Conservation (phyloP, 1,139 yeast species). For the Lodderomyces orthopsilosis region DNA sequence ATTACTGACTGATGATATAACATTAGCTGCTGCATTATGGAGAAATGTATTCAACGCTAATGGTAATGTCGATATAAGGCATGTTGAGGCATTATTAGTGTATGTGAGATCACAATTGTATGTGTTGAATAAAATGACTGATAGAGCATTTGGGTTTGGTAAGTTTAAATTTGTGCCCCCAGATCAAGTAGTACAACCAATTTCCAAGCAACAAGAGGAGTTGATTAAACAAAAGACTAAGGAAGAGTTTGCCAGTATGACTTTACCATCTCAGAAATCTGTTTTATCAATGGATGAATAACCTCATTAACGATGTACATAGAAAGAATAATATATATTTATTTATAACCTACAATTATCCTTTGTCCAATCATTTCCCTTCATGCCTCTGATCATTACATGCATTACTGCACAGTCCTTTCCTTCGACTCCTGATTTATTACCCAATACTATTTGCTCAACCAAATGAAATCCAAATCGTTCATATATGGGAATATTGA, state of each 20-base stretch:
- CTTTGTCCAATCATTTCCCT: slow-evolving; percentile 39
- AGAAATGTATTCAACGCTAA: slow-evolving; percentile 88
- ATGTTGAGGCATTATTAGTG: slow-evolving; percentile 81
- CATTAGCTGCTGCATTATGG: slow-evolving; percentile 87
- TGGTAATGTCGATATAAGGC: slow-evolving; percentile 75
- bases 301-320: slow-evolving; percentile 9
- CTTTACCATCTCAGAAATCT: slow-evolving; percentile 63
- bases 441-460: slow-evolving; percentile 51
- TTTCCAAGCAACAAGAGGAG: slow-evolving; percentile 61
- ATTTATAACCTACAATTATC: slow-evolving; percentile 18
- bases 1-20: slow-evolving; percentile 74
- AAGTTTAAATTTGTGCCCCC: slow-evolving; percentile 86
- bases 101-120: slow-evolving; percentile 88
- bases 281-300: slow-evolving; percentile 60
- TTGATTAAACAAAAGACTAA: slow-evolving; percentile 41
- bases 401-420: slow-evolving; percentile 54
- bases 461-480: slow-evolving; percentile 54
- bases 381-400: slow-evolving; percentile 52
- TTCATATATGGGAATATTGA: slow-evolving; percentile 57
- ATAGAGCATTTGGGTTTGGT: slow-evolving; percentile 91
- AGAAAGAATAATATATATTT: slow-evolving; percentile 2
- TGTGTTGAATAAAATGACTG: slow-evolving; percentile 79
- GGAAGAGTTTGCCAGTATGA: slow-evolving; percentile 32
- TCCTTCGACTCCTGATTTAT: slow-evolving; percentile 38
- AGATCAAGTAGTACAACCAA: slow-evolving; percentile 68